A percentile compares a stretch with the other conserved stretches of the same genome.
Evolutionary conservation across 108 stramenopile species (phyloP).

Genomic region (Cyclostephanos tholiformis): DNA sequence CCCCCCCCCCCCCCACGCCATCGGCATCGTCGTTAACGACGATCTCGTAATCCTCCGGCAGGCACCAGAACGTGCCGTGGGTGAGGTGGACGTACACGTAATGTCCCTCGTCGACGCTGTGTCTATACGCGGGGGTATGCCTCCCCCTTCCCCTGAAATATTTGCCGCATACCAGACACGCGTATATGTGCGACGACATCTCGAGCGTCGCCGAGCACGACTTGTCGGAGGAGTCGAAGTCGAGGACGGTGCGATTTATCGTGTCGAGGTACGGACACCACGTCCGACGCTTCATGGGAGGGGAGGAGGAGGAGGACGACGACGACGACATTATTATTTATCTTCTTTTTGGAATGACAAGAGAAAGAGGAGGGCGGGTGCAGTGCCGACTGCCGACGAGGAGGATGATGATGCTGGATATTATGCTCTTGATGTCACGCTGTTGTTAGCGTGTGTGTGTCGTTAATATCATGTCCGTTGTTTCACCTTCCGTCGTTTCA

Average conservation of each 20-base stretch:
- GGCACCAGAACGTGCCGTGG: slow-evolving; percentile 85
- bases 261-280: slow-evolving; percentile 98
- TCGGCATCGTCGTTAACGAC: slow-evolving; percentile 44
- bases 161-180: slow-evolving; percentile 97
- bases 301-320: too few relatives aligned
- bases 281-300: background rate
- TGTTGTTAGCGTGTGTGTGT: too few relatives aligned
- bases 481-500: too few relatives aligned
- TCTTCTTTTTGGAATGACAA: too few relatives aligned
- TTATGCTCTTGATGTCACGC: too few relatives aligned
- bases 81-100: slow-evolving; percentile 92
- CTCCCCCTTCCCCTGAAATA: slow-evolving; percentile 93
- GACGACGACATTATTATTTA: too few relatives aligned
- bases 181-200: slow-evolving; percentile 92
- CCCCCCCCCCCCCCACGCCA: slow-evolving; percentile 27
- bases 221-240: slow-evolving; percentile 93
- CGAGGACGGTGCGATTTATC: slow-evolving; percentile 90
- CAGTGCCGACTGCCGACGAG: too few relatives aligned
- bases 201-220: slow-evolving; percentile 92
- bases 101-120: slow-evolving; percentile 90
- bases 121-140: slow-evolving; percentile 95
- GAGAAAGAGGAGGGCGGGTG: too few relatives aligned
- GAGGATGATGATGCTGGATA: too few relatives aligned
- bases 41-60: slow-evolving; percentile 97
- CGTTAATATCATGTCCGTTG: too few relatives aligned